Percentiles rank a stretch among this genome's conserved stretches.
Evolutionary conservation across 257 asterid genomes (phyloP).

Genomic region (Leonotis leonurus): DNA sequence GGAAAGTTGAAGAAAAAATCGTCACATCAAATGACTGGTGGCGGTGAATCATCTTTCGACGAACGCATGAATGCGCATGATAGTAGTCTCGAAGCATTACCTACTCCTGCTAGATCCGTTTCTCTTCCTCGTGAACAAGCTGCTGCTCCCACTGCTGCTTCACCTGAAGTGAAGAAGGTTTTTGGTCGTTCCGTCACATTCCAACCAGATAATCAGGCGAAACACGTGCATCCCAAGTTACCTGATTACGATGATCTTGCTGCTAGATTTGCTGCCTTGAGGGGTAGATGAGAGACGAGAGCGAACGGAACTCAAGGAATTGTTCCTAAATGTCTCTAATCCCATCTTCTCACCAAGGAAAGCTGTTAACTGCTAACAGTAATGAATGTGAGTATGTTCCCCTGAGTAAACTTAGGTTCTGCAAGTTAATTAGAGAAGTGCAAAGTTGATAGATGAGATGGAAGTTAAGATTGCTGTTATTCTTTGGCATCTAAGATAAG

Average conservation of each 20-base stretch:
- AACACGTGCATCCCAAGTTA: slow-evolving; percentile 88
- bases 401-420: background rate
- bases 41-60: slow-evolving; percentile 38
- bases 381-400: background rate
- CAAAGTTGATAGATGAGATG: background rate
- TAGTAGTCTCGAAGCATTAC: slow-evolving; percentile 23
- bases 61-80: slow-evolving; percentile 23
- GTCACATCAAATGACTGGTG: slow-evolving; percentile 15
- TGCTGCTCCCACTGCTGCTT: slow-evolving; percentile 3
- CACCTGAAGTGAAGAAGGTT: slow-evolving; percentile 37
- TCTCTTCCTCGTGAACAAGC: slow-evolving; percentile 61
- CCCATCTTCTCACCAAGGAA: background rate
- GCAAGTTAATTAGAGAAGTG: background rate
- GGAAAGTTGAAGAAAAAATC: slow-evolving; percentile 32
- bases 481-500: background rate
- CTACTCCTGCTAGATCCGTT: slow-evolving; percentile 51
- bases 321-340: background rate
- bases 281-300: slow-evolving; percentile 37
- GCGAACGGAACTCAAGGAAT: background rate
- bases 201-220: slow-evolving; percentile 68
- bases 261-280: slow-evolving; percentile 81
- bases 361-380: slow-evolving; percentile 4
- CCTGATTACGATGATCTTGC: slow-evolving; percentile 95
- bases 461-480: background rate
- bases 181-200: slow-evolving; percentile 62